Base-by-base conservation (phyloP, 75 land plant species). In the Cunninghamia lanceolata region DNA sequence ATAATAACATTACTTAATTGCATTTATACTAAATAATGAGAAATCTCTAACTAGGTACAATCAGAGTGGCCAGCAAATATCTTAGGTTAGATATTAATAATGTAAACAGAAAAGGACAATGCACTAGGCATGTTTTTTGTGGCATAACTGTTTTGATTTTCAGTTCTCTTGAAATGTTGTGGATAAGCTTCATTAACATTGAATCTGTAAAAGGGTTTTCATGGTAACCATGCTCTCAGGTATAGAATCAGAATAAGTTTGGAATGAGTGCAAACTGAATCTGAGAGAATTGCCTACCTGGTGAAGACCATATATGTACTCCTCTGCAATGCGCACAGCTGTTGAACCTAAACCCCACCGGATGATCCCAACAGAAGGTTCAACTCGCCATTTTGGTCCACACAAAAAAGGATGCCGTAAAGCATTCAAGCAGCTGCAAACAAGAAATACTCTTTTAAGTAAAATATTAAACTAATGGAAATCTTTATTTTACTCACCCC, bases 281-380 rank as follows among this genome's bases (percentile, higher is more conserved):
- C 56, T 17, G 75, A 83, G 30, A 88, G 36, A 85, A 79, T 42
- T 21, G 42, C 35, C 87, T 80, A 95, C 99, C 99, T 97, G 99
- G 84, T 93, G 90, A 11, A 42, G 84, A 45, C 92, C 88, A 89
- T 97, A 97, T 25, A 97, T 97, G 83, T 95, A 97, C 73, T 97
- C 99, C 90, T 97, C 99, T 39, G 95, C 86, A 85, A 97, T 97
- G 56, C 97, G 89, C 30, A 97, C 94, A 80, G 97, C 97, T 83
- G 97, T 93, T 75, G 97, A 97, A 39, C 99, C 99, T 83, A 97
- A 87, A 39, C 99, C 92, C 99, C 99, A 97, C 53, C 95, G 90
- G 82, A 94, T 94, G 79, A 97, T 91, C 16, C 91, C 90, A 87
- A 95, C 89, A n/a, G 99, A 94, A 79, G 95, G 91, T 10, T 89